A percentile compares a stretch with the other conserved stretches of the same genome.
Conservation (phyloP, 129 eudicot species). For the Lonicera japonica region DNA sequence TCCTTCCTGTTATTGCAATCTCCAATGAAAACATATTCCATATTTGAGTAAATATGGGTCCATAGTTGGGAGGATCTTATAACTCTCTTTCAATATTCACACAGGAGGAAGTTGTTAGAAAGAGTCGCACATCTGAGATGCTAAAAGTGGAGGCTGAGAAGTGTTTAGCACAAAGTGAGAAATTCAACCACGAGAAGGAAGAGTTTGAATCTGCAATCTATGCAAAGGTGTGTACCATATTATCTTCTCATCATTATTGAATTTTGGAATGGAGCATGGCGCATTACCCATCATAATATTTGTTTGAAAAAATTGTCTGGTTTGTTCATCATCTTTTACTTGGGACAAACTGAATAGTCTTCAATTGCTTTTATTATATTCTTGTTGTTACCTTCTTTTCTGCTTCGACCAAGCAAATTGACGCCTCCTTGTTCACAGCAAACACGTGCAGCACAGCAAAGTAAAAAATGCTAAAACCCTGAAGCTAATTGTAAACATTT, state of each 20-base stretch:
- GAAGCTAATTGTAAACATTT: too few relatives aligned
- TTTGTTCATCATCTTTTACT: too few relatives aligned
- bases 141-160: slow-evolving; percentile 78
- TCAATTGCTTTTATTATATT: too few relatives aligned
- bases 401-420: too few relatives aligned
- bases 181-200: slow-evolving; percentile 63
- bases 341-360: too few relatives aligned
- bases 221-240: slow-evolving; percentile 55
- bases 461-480: too few relatives aligned
- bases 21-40: neutral
- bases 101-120: slow-evolving; percentile 84
- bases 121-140: slow-evolving; percentile 54
- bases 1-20: neutral
- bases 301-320: neutral
- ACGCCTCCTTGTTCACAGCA: too few relatives aligned
- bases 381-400: too few relatives aligned
- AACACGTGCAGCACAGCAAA: too few relatives aligned
- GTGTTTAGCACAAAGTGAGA: slow-evolving; percentile 80
- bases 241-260: neutral
- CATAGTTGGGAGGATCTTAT: neutral
- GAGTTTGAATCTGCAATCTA: slow-evolving; percentile 78
- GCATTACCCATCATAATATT: neutral
- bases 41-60: neutral
- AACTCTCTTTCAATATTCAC: slow-evolving; percentile 5
- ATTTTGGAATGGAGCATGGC: neutral